Base-by-base conservation (phyloP, 2,329 filamentous ascomycete species). In the Neonectria neomacrospora region DNA sequence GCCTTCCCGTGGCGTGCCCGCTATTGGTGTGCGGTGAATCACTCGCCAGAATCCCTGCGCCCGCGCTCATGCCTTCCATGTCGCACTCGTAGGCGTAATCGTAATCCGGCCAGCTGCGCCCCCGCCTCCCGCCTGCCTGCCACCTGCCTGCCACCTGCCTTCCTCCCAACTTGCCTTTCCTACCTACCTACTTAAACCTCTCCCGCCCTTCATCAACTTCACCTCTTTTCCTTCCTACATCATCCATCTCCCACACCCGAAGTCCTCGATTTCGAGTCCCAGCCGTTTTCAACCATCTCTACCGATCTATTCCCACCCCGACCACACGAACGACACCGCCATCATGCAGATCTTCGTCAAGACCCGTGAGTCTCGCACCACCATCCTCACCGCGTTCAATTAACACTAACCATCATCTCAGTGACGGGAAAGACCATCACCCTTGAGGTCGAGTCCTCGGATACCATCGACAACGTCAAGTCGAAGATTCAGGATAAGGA, bases 401-500 rank as follows among this genome's bases (percentile, higher is more conserved):
- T 20, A 28, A 26, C 64, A 48, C 74, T 76, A 61, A 77, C 74
- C 26, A 55, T 54, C 34, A n/a, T 56, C 53, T 18, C 61, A 81
- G 80, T 97, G 76, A 97, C 94, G 81, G 94, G 94, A 76, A 80
- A 80, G 79, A 80, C 78, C 68, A 80, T 80, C 72, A 80, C 79
- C 61, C 77, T 80, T 42, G 84, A 96, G 83, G 93, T 97, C 5
- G 93, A 97, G 80, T 94, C 91, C 0, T 92, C 89, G 2, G 94
- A 97, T 76, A 97, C 94, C 53, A 97, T 97, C 81, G 94, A 97
- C 85, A 97, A 97, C 67, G 95, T 97, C 34, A 97, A 98, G 90
- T 90, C 87, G 53, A 98, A 97, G 89, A 98, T 97, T 54, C 95
- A 98, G 81, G 95, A 98, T 77, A 97, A 98, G 89, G 95, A 98